Base-by-base conservation (phyloP, 2,329 filamentous ascomycete species). In the Fusarium albidum region DNA sequence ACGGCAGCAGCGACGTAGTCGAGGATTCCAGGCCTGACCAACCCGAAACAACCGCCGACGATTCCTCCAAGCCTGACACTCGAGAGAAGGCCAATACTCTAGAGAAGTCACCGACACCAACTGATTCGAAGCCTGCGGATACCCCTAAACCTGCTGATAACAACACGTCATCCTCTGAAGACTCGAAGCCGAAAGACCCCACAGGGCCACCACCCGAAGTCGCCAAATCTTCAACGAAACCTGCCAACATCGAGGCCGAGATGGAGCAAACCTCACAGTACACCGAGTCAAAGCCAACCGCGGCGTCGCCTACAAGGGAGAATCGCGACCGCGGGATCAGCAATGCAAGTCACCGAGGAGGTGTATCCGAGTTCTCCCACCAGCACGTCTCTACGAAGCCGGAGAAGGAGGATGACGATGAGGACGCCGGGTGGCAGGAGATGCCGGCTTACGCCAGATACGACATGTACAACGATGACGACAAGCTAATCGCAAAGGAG, bases 361-460 rank as follows among this genome's bases (percentile, higher is more conserved):
- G 63, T n/a, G 63, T 76, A 14, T 96, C 93, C 9, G 92, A 96
- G 73, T 98, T 90, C 80, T 98, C 95, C 2, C 94, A 99, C 70
- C 92, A 97, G 73, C 86, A 88, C 61, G 75, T 92, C 41, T 82
- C 86, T 9, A 76, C 82, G 13, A 79, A 85, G 57, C 79, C 82
- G 33, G 77, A 84, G 11, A 75, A 81, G 11, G 77, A 82, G 38
- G 76, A 80, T 11, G 74, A 82, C 3, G 78, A 83, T 4, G 65
- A 72, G 10, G 85, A 85, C 6, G 89, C 89, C n/a, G 87, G 77
- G 44, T 99, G 95, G 95, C 92, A 97, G 76, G 84, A 86, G 3
- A 99, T 99, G 95, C 95, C 94, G 2, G 87, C 95, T 2, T 92
- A 93, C 68, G 95, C 93, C 8, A 89, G 89, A 31, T 96, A 95